Evolutionary conservation across 768 basidiomycete species (phyloP).

Genomic region (Mycena vitilis): DNA sequence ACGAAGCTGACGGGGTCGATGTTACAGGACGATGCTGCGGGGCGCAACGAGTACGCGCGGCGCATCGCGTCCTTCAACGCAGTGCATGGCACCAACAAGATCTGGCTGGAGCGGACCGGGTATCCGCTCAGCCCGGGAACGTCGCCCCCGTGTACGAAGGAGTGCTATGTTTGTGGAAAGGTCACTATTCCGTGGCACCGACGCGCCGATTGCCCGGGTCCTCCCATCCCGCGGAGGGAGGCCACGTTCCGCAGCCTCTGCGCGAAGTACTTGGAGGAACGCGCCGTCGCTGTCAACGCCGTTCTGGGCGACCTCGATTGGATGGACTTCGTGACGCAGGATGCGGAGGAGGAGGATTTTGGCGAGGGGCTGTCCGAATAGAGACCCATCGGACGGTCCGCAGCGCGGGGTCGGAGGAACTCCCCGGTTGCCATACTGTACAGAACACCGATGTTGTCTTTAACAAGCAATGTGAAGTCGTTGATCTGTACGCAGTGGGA

Average conservation of each 20-base stretch:
- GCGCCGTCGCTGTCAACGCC: too few relatives aligned
- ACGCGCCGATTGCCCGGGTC: conserved; percentile 12
- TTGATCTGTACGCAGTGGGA: conserved; percentile 30
- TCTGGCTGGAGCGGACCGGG: conserved; percentile 3
- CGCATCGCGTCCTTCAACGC: background rate
- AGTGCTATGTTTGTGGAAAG: conserved; percentile 30
- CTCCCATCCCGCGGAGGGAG: conserved; percentile 18
- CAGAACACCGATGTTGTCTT: conserved; percentile 10
- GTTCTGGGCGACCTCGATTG: conserved; percentile 15
- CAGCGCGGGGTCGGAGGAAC: conserved; percentile 6
- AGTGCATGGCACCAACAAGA: background rate
- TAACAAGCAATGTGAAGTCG: conserved; percentile 10
- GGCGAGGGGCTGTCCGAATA: conserved; percentile 41
- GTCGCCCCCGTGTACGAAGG: conserved; percentile 1
- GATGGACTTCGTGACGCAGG: conserved; percentile 26
- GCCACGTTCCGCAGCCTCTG: conserved; percentile 4
- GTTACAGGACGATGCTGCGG: conserved; percentile 1
- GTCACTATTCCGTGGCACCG: conserved; percentile 8
- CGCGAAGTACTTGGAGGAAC: conserved; percentile 11
- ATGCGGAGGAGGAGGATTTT: too few relatives aligned
- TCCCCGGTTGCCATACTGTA: conserved; percentile 27
- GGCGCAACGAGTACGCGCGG: conserved; percentile 7
- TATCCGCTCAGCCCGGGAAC: conserved; percentile 29
- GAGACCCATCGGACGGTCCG: conserved; percentile 25
- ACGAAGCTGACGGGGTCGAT: background rate